Conservation (phyloP, 192 early-diverging fungal species). For the Backusella australiensis region DNA sequence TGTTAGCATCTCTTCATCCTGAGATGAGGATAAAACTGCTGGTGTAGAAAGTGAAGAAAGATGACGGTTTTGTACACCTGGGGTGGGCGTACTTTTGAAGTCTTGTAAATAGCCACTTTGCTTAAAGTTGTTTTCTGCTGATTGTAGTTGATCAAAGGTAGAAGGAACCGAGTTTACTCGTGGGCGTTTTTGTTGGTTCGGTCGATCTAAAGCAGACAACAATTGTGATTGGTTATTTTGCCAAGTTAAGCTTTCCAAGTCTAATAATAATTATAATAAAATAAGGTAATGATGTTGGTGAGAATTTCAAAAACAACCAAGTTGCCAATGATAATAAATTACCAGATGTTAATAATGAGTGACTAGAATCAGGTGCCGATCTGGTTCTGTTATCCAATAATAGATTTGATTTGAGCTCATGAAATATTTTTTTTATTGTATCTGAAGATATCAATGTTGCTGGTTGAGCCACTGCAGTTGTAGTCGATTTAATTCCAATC, state of each 20-base stretch:
- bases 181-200: conserved; percentile 7
- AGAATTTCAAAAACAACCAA: conserved; percentile 3
- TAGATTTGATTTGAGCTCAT: conserved; percentile 36
- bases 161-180: conserved; percentile 28
- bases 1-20: not conserved
- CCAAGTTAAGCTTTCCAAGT: conserved; percentile 2
- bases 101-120: not conserved
- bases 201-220: not conserved
- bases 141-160: conserved; percentile 15
- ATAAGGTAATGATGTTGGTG: not conserved
- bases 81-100: not conserved
- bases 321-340: not conserved
- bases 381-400: not conserved
- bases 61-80: not conserved
- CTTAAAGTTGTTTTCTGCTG: not conserved
- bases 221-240: not conserved
- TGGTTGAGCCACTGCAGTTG: conserved; percentile 63
- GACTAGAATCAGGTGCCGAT: not conserved
- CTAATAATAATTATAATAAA: not conserved
- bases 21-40: not conserved
- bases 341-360: not conserved
- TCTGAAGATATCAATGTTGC: conserved; percentile 61
- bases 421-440: conserved; percentile 54
- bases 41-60: not conserved
- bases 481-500: conserved; percentile 80